These are phyloP conservation scores for Colletotrichum euphorbiae DNA, from an alignment of 2,329 filamentous ascomycete genomes.

Conservation along the genomic window DNA sequence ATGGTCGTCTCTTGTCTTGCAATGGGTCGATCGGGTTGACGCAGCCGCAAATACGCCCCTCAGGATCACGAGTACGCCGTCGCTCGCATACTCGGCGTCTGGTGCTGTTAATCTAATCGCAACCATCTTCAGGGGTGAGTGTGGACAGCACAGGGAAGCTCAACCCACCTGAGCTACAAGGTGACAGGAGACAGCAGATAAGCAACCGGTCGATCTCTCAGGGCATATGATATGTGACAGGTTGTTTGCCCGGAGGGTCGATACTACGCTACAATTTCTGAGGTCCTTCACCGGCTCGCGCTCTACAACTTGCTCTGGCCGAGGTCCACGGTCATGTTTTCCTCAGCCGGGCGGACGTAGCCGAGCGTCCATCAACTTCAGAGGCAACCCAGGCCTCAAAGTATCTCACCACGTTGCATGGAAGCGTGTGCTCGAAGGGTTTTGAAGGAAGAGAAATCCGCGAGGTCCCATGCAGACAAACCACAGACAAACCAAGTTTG, in stretches of 20 bases:
- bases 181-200: conserved; percentile 28
- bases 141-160: conserved; percentile 7
- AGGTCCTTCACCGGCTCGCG: neutral
- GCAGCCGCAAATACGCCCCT: neutral
- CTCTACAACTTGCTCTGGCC: neutral
- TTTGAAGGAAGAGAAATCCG: neutral
- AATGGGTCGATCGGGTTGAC: too few species aligned
- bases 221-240: conserved; percentile 34
- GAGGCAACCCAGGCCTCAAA: neutral
- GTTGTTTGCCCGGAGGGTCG: neutral
- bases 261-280: conserved; percentile 1
- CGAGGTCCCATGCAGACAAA: neutral
- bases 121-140: conserved; percentile 9
- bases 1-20: too few species aligned
- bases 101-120: conserved; percentile 14
- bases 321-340: neutral
- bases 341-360: neutral
- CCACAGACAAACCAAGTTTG: neutral
- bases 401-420: neutral
- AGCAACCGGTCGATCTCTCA: conserved; percentile 24
- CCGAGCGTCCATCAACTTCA: conserved; percentile 8
- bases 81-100: neutral
- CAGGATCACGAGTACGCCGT: too few species aligned
- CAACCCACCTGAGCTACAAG: conserved; percentile 24
- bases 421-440: conserved; percentile 5